A percentile compares a stretch with the other conserved stretches of the same genome.
Conservation (phyloP, 345 rosid species). For the Rhodamnia rubescens region DNA sequence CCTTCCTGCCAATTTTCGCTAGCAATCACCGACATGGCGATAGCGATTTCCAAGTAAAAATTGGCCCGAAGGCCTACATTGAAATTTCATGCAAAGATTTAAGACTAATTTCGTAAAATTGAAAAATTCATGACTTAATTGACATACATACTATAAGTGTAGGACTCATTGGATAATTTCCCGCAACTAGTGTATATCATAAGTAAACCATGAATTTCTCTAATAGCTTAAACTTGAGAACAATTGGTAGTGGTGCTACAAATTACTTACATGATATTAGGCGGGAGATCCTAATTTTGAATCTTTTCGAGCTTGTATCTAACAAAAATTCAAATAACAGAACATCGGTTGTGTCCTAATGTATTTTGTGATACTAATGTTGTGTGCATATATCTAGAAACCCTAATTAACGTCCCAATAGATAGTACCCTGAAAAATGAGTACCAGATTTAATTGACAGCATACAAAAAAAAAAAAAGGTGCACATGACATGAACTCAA, state of each 20-base stretch:
- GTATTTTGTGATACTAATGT: background rate
- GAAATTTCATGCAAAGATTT: background rate
- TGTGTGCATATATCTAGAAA: background rate
- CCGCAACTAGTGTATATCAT: background rate
- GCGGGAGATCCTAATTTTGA: background rate
- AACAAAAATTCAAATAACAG: background rate
- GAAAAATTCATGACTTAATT: background rate
- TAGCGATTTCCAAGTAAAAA: background rate
- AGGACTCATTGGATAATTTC: background rate
- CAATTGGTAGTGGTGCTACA: background rate
- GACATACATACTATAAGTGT: background rate
- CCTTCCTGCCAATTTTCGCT: fast-evolving
- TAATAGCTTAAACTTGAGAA: background rate
- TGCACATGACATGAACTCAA: background rate
- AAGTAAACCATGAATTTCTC: background rate
- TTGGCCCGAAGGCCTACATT: background rate
- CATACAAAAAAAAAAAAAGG: background rate
- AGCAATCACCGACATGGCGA: fast-evolving
- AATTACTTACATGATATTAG: background rate
- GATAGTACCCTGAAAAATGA: background rate
- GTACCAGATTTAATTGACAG: background rate
- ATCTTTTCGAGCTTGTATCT: background rate
- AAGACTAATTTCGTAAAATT: background rate
- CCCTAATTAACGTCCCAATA: background rate
- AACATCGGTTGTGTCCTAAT: background rate